Percentiles rank a stretch among this genome's conserved stretches.
Evolutionary conservation across 2,329 filamentous ascomycete genomes (phyloP).

Genomic region (Mycocentrospora acerina): DNA sequence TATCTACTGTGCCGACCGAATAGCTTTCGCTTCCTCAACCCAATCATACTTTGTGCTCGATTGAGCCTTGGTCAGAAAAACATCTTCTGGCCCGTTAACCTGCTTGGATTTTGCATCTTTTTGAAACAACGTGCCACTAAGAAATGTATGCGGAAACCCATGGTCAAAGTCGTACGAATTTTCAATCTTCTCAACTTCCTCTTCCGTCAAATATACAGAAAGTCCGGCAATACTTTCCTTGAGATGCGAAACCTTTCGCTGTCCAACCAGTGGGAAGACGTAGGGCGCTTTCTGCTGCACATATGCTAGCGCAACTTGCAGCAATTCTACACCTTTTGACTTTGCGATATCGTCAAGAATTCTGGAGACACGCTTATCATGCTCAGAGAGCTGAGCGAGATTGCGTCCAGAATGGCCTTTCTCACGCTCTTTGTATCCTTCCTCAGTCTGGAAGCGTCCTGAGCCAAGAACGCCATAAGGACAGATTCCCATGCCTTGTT

Average conservation of each 20-base stretch:
- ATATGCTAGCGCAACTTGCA: conserved; percentile 69
- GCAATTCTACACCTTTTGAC: conserved; percentile 57
- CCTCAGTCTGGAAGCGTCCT: conserved; percentile 46
- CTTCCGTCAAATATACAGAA: conserved; percentile 57
- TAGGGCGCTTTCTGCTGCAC: conserved; percentile 71
- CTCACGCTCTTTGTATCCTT: conserved; percentile 44
- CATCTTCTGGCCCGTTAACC: not conserved
- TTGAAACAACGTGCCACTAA: conserved; percentile 4
- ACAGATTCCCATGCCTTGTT: conserved; percentile 46
- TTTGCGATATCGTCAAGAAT: conserved; percentile 63
- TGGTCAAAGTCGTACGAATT: conserved; percentile 61
- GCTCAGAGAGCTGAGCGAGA: conserved; percentile 43
- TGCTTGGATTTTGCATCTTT: not conserved
- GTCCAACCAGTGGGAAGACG: conserved; percentile 73
- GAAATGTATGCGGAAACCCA: conserved; percentile 60
- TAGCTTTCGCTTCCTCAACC: not conserved
- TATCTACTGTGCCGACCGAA: not conserved
- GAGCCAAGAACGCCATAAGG: conserved; percentile 58
- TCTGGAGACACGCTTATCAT: conserved; percentile 55
- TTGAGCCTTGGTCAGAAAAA: not conserved
- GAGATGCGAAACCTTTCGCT: conserved; percentile 68
- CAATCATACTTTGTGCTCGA: not conserved
- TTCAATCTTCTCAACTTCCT: conserved; percentile 70
- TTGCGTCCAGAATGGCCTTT: conserved; percentile 47
- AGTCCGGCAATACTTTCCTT: conserved; percentile 70